A percentile compares a stretch with the other conserved stretches of the same genome.
phyloP scores from a whole-genome alignment of 2,329 filamentous ascomycete species.

The Aspergillus fischeri region DNA sequence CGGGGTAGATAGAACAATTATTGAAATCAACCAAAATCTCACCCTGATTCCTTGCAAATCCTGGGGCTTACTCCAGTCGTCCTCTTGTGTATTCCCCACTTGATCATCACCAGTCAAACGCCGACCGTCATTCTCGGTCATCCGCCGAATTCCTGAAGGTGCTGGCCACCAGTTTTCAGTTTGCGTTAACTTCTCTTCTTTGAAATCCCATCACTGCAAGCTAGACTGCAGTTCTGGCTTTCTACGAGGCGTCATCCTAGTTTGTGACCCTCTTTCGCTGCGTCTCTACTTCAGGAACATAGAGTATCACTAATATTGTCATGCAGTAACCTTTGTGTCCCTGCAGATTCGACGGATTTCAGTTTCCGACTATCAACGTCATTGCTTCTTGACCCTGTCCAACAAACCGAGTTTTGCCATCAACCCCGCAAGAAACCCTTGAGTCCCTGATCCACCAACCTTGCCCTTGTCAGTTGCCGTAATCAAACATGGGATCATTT shows the following conservation, averaged over 20 bases:
- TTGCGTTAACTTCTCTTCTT: not conserved
- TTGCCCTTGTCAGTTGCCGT: not conserved
- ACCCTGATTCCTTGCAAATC: slow-evolving; percentile 6
- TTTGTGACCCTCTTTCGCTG: not conserved
- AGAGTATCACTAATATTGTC: not conserved
- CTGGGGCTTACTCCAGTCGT: slow-evolving; percentile 6
- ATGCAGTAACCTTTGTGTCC: not conserved
- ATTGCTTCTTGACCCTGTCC: slow-evolving; percentile 2
- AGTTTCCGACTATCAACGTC: slow-evolving; percentile 11
- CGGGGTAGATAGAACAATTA: slow-evolving; percentile 11
- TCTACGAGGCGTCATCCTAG: not conserved
- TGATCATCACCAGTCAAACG: slow-evolving; percentile 9
- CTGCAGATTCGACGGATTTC: slow-evolving; percentile 7
- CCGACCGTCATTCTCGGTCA: slow-evolving; percentile 8
- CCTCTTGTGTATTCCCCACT: slow-evolving; percentile 10
- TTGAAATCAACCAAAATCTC: slow-evolving; percentile 3
- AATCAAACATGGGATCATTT: slow-evolving; percentile 46
- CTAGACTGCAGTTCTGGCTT: not conserved
- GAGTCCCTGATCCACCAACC: not conserved
- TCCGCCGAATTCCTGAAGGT: not conserved
- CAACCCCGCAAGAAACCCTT: not conserved
- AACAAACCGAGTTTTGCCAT: not conserved
- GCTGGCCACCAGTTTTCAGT: not conserved
- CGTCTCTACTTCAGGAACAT: not conserved
- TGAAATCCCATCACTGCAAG: not conserved